Evolutionary conservation across 352 stramenopile genomes (phyloP).

Genomic region (Blastocystis sp.): DNA sequence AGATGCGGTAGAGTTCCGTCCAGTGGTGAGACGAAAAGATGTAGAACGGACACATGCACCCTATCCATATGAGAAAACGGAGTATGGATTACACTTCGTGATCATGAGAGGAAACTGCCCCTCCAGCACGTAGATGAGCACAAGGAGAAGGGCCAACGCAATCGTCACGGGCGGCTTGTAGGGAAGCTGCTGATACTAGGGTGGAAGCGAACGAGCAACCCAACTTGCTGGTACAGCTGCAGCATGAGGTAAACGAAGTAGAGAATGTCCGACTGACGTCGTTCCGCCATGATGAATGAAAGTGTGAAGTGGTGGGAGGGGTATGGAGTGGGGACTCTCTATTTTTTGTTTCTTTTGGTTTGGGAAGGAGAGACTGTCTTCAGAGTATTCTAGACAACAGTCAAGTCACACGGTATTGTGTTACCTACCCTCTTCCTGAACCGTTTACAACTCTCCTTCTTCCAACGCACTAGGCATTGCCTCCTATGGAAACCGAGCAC

Average conservation of each 20-base stretch:
- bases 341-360: no score
- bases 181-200: conserved; percentile 12
- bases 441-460: no score
- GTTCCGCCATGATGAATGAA: background rate
- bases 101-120: background rate
- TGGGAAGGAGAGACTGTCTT: no score
- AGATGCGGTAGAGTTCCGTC: conserved; percentile 1
- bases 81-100: background rate
- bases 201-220: no score
- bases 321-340: no score
- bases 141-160: background rate
- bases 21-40: background rate
- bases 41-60: conserved; percentile 12
- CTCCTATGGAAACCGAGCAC: conserved; percentile 51
- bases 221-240: conserved; percentile 12
- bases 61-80: background rate
- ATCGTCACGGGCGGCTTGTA: conserved; percentile 27
- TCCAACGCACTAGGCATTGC: background rate
- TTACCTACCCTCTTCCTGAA: no score
- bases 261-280: background rate
- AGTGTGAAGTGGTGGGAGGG: background rate
- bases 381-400: no score
- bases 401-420: no score
- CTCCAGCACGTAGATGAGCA: conserved; percentile 13
- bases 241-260: conserved; percentile 32